Evolutionary conservation across 2,329 filamentous ascomycete genomes (phyloP), one percentile per base, ranked within the genome.

Genomic region (Pyrenophora graminea): DNA sequence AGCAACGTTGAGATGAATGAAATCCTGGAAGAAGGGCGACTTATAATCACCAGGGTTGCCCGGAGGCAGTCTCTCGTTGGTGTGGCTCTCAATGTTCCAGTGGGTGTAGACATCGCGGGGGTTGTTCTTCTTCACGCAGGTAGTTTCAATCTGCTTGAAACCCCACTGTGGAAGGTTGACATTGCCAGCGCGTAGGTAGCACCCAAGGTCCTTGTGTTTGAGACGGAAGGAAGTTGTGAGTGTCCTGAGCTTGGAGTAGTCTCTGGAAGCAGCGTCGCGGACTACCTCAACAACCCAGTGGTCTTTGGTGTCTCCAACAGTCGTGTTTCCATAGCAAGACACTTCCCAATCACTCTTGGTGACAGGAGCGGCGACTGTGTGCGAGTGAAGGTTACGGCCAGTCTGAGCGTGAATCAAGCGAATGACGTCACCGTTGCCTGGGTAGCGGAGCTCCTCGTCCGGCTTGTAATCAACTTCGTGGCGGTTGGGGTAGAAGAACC

Each of bases 101-200:
- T 97, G 94, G 7, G 94, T 99, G 75, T 96, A 97, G 34, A 91
- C 85, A 73, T 99, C 94, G 46, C 87, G 85, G 6, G 92, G 91
- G 67, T 93, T 94, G 79, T 97, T 96, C 63, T 88, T 85, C 80
- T 96, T 97, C 62, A 88, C 86, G 76, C 94, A 99, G 21, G 91
- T 96, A 31, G 94, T 92, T 78, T 99, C 94, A 61, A 99, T 97
- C 77, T 99, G 94, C 80, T 97, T 97, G 82, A 99, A 99, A 72
- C 94, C 94, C 94, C 94, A 99, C 73, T 97, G 94, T 44, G 94
- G 94, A 58, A 99, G 82, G 76, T 97, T 99, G 66, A 91, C 89
- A 67, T 96, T 99, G 64, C 92, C 93, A 53, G 94, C 95, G 59
- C 92, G 88, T 43, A 99, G 85, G 72, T 99, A 99, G 77, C 94